Conservation (phyloP, 768 basidiomycete genomes). For the Xerocomellus chrysenteron region DNA sequence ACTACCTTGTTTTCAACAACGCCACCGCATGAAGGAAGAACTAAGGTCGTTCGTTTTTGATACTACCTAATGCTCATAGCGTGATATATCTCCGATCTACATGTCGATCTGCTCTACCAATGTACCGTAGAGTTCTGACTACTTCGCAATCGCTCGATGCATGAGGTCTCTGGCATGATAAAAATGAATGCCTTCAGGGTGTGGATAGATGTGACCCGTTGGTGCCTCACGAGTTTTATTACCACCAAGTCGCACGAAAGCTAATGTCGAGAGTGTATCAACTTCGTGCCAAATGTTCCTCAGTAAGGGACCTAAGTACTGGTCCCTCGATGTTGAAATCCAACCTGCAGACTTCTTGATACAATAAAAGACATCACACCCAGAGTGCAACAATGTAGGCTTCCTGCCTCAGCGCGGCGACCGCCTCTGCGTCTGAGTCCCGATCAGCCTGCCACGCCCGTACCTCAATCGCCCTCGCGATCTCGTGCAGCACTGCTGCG, state of each 20-base stretch:
- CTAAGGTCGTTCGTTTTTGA: not conserved
- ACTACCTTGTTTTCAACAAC: conserved; percentile 82
- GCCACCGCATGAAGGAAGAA: conserved; percentile 41
- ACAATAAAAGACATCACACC: conserved; percentile 10
- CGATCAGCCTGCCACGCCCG: conserved; percentile 70
- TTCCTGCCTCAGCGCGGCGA: conserved; percentile 66
- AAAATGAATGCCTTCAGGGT: too few species aligned
- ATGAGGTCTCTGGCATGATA: too few species aligned
- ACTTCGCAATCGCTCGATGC: not conserved
- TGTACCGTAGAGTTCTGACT: conserved; percentile 12
- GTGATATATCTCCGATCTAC: not conserved
- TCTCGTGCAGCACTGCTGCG: conserved; percentile 60
- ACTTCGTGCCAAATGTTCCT: not conserved
- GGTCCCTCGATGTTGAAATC: not conserved
- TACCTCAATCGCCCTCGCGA: conserved; percentile 62
- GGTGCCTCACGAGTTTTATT: too few species aligned
- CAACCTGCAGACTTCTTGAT: conserved; percentile 7
- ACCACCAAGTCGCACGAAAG: not conserved
- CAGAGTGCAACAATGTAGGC: conserved; percentile 51
- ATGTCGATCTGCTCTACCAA: conserved; percentile 3
- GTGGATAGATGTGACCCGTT: not conserved
- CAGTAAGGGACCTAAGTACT: not conserved
- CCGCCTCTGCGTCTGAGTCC: conserved; percentile 69
- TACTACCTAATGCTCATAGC: conserved; percentile 2
- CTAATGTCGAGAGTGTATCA: not conserved